Base-by-base conservation (phyloP, 176 grass and related monocot species). In the Ensete ventricosum region DNA sequence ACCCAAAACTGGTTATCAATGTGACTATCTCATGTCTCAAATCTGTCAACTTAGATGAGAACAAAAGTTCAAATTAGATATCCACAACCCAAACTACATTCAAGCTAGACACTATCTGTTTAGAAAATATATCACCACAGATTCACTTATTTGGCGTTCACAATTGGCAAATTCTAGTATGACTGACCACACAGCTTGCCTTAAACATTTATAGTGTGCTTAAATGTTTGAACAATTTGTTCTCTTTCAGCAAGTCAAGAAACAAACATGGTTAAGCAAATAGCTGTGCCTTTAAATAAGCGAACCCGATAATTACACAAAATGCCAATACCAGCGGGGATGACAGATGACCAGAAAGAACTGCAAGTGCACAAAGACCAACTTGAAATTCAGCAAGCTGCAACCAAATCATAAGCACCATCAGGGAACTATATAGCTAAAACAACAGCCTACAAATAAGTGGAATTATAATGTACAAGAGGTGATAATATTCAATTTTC, bases 291-390 rank as follows among this genome's bases (percentile, higher is more conserved):
- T 14, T 34, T 34, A 16, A 48, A 7, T 68, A 68, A 13, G 9
- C 14, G 7, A 83, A 53, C 20, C 9, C 58, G 4, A 77, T 68
- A 71, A 55, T 22, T 14, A 75, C 23, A 14, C 11, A 52, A 50
- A 82, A 50, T 59, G 64, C 55, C 27, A 62, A 60, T 85, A 96
- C 92, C 93, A 92, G 87, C 63, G 89, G 93, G 70, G 85, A 96
- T 62, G 63, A 65, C 63, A 27, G 63, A 14, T 65, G 63, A 29
- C 23, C 63, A 25, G 63, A 65, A 65, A 65, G 21, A 65, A 65
- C 63, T 25, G 63, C 63, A 65, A 65, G 63, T 65, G 23, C 63
- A 65, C 63, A 11, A 65, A 65, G 63, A 27, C 63, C 63, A 65
- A 65, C 13, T 25, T 65, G 63, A 65, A 65, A 65, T 25, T 65